phyloP scores from a whole-genome alignment of 1,284 basidiomycete genomes.

The Violaceomyces palustris region DNA sequence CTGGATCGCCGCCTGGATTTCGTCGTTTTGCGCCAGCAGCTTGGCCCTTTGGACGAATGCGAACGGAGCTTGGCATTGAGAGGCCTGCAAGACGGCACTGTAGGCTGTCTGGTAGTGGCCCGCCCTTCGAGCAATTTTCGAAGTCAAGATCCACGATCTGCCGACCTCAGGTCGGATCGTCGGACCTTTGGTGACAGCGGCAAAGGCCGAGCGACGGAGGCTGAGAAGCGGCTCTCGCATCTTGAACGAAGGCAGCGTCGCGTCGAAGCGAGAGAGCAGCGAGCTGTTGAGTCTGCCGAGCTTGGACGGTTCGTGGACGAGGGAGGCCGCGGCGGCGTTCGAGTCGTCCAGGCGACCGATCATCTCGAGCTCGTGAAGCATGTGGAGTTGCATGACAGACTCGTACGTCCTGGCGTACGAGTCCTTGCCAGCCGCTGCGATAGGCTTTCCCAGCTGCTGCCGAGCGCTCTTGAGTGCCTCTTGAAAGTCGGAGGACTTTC shows the following conservation, averaged over 20 bases:
- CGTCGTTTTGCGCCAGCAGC: conserved; percentile 72
- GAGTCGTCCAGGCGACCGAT: conserved; percentile 52
- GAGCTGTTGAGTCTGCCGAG: conserved; percentile 45
- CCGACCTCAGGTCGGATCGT: conserved; percentile 57
- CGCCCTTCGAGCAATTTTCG: conserved; percentile 91
- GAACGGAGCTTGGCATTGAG: conserved; percentile 69
- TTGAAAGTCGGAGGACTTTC: conserved; percentile 40
- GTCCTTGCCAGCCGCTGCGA: conserved; percentile 71
- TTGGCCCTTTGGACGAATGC: conserved; percentile 90
- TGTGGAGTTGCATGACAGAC: conserved; percentile 76
- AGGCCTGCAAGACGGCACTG: conserved; percentile 86
- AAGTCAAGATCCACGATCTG: conserved; percentile 73
- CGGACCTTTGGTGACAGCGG: conserved; percentile 60
- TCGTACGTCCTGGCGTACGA: conserved; percentile 80
- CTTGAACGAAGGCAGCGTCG: conserved; percentile 85
- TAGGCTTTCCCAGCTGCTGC: conserved; percentile 70
- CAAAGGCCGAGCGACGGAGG: conserved; percentile 79
- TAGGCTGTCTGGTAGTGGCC: conserved; percentile 96
- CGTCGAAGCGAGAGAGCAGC: conserved; percentile 65
- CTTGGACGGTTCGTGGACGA: conserved; percentile 5
- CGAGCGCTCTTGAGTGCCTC: conserved; percentile 65
- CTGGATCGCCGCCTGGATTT: conserved; percentile 78
- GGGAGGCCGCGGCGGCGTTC: conserved; percentile 8
- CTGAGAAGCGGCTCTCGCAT: conserved; percentile 83
- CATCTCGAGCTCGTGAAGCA: conserved; percentile 79